Evolutionary conservation across 306 rosid genomes (phyloP).

Genomic region (Benincasa hispida): DNA sequence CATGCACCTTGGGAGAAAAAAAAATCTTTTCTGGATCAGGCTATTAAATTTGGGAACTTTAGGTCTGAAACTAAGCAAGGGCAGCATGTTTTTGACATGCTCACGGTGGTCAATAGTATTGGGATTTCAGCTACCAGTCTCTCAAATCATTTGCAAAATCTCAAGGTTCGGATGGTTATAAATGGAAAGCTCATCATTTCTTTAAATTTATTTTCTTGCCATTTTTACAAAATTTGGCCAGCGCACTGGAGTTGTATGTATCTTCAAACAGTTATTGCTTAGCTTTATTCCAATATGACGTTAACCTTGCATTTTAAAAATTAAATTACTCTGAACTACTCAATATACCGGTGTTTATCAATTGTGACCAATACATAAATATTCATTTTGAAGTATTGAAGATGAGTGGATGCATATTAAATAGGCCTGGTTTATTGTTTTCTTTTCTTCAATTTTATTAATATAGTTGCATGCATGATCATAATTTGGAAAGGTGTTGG

Average conservation of each 20-base stretch:
- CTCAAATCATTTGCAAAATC: slow-evolving; percentile 47
- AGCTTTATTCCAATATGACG: background rate
- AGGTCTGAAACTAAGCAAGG: slow-evolving; percentile 88
- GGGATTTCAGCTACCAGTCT: slow-evolving; percentile 50
- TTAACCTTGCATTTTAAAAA: background rate
- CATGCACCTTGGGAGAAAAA: slow-evolving; percentile 3
- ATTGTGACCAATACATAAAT: background rate
- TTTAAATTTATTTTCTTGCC: background rate
- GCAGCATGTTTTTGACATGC: slow-evolving; percentile 59
- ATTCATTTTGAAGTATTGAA: background rate
- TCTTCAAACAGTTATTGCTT: background rate
- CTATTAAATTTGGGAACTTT: slow-evolving; percentile 17
- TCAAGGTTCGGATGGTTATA: slow-evolving; percentile 47
- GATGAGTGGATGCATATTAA: background rate
- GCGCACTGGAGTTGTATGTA: background rate
- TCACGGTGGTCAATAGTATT: slow-evolving; percentile 58
- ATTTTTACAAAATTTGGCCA: background rate
- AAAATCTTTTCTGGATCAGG: slow-evolving; percentile 9
- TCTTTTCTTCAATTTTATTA: background rate
- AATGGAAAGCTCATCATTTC: background rate
- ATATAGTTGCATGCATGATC: background rate
- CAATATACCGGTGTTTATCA: background rate
- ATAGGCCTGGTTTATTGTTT: background rate
- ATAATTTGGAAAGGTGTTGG: background rate
- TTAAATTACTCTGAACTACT: background rate